phyloP scores from a whole-genome alignment of 2,329 filamentous ascomycete species.

The Cercospora janseana region DNA sequence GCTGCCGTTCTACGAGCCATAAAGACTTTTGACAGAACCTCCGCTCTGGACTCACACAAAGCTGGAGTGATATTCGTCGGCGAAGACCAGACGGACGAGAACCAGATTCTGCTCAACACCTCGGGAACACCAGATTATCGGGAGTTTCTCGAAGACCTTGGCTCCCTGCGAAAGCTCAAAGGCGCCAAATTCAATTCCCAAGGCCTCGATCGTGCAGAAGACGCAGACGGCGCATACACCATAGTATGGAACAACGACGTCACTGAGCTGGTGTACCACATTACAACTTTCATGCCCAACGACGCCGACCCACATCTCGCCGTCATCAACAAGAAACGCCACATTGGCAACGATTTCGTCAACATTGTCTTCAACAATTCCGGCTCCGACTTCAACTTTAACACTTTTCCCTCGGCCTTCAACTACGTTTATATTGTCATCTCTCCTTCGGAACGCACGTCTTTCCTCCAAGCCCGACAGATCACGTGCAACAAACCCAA shows the following conservation, averaged over 20 bases:
- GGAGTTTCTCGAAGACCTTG: conserved; percentile 77
- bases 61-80: conserved; percentile 92
- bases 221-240: conserved; percentile 80
- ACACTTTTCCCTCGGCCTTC: conserved; percentile 92
- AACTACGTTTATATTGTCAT: conserved; percentile 98
- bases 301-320: conserved; percentile 66
- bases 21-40: conserved; percentile 76
- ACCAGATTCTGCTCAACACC: conserved; percentile 82
- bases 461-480: conserved; percentile 65
- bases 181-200: conserved; percentile 89
- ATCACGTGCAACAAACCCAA: conserved; percentile 37
- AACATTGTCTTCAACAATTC: conserved; percentile 99
- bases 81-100: conserved; percentile 77
- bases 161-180: conserved; percentile 75
- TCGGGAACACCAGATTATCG: conserved; percentile 85
- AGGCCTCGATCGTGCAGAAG: conserved; percentile 74
- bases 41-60: conserved; percentile 92
- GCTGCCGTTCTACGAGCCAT: conserved; percentile 68
- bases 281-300: conserved; percentile 96
- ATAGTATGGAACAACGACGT: conserved; percentile 94
- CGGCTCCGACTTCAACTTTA: conserved; percentile 77
- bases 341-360: conserved; percentile 96
- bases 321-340: conserved; percentile 72
- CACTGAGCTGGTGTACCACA: conserved; percentile 92
- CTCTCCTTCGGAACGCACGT: conserved; percentile 76